Percentiles rank a stretch among this genome's conserved stretches.
phyloP scores from a whole-genome alignment of 148 eudicot species.

The Rhododendron williamsianum region DNA sequence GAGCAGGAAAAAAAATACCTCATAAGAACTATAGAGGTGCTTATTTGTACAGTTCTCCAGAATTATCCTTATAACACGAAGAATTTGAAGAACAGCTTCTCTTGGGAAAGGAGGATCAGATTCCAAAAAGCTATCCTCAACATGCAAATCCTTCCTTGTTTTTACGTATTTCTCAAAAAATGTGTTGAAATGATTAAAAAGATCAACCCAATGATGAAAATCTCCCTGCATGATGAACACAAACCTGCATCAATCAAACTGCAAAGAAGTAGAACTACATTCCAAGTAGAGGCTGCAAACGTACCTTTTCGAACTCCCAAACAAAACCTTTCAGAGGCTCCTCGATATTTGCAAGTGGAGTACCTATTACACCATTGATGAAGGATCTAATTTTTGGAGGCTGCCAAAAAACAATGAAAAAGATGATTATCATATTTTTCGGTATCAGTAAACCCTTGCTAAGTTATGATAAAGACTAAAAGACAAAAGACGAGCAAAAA shows the following conservation, averaged over 20 bases:
- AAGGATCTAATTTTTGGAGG: constrained; percentile 82
- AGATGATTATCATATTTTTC: constrained; percentile 12
- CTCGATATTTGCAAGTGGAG: constrained; percentile 75
- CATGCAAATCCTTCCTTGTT: constrained; percentile 77
- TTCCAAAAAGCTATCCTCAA: constrained; percentile 69
- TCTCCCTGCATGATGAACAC: constrained; percentile 66
- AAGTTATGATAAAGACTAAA: neutral
- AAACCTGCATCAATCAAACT: constrained; percentile 16
- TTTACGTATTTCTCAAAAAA: constrained; percentile 83
- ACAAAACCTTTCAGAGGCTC: constrained; percentile 68
- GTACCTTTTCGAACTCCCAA: constrained; percentile 98
- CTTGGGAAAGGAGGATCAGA: constrained; percentile 90
- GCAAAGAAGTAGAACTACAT: constrained; percentile 9
- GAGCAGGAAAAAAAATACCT: constrained; percentile 44
- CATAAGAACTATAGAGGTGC: constrained; percentile 84
- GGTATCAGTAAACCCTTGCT: neutral
- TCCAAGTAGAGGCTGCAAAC: neutral
- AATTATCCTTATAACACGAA: constrained; percentile 75
- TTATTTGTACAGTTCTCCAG: constrained; percentile 94
- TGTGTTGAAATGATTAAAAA: constrained; percentile 83
- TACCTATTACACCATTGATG: constrained; percentile 61
- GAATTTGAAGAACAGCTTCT: constrained; percentile 85
- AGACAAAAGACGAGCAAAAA: neutral
- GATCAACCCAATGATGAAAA: constrained; percentile 94
- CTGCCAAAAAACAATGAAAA: constrained; percentile 34